A percentile compares a stretch with the other conserved stretches of the same genome.
Conservation (phyloP, 2,329 filamentous ascomycete genomes). For the Cordyceps tenuipes region DNA sequence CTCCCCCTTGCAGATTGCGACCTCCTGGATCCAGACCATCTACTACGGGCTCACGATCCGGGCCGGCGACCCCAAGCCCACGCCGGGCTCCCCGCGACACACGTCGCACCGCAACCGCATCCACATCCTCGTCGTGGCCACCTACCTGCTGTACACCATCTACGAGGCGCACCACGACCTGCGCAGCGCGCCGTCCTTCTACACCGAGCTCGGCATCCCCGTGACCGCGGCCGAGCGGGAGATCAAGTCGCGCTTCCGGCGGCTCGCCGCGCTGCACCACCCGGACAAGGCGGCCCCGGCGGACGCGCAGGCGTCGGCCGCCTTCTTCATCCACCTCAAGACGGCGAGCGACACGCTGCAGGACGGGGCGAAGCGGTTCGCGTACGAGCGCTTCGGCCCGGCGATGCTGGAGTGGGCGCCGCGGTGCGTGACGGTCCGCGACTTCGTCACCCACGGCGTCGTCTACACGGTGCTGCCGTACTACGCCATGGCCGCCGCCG, state of each 20-base stretch:
- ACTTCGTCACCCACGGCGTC: constrained; percentile 61
- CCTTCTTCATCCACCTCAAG: constrained; percentile 73
- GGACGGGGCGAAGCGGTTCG: constrained; percentile 71
- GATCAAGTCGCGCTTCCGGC: constrained; percentile 78
- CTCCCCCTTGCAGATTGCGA: constrained; percentile 55
- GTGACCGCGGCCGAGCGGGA: constrained; percentile 62
- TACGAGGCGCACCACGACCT: constrained; percentile 85
- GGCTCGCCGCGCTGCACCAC: constrained; percentile 63
- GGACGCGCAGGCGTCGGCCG: constrained; percentile 22
- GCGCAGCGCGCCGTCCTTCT: constrained; percentile 64
- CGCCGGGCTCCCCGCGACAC: constrained; percentile 59
- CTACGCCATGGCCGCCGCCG: constrained; percentile 48
- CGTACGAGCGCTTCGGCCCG: constrained; percentile 83
- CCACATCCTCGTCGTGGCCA: constrained; percentile 70
- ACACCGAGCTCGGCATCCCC: constrained; percentile 65
- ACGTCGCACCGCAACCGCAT: constrained; percentile 71
- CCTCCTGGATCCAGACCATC: constrained; percentile 66
- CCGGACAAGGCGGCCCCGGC: constrained; percentile 67
- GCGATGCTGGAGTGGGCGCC: constrained; percentile 58
- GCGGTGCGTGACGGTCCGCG: constrained; percentile 55
- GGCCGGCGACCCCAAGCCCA: constrained; percentile 75
- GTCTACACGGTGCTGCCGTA: constrained; percentile 51
- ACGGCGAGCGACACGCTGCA: constrained; percentile 72
- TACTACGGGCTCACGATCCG: constrained; percentile 87
- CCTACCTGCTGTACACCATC: constrained; percentile 85